Percentiles rank a stretch among this genome's conserved stretches.
Evolutionary conservation across 805 yeast genomes (phyloP).

Genomic region (Saturnispora halmiae): DNA sequence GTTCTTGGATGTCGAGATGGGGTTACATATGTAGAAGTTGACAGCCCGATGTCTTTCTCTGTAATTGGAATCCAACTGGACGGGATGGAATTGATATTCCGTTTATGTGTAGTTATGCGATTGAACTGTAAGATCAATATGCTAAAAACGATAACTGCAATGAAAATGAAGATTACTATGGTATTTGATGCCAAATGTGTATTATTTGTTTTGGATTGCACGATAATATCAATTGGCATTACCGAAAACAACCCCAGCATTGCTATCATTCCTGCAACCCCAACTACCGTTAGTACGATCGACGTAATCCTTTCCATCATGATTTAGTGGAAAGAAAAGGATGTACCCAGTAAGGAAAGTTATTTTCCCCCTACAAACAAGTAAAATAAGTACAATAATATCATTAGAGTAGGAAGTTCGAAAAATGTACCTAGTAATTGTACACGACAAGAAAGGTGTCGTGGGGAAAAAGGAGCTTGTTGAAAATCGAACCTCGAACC

Average conservation of each 20-base stretch:
- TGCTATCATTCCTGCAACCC: slow-evolving; percentile 20
- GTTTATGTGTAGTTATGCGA: slow-evolving; percentile 49
- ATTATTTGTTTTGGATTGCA: slow-evolving; percentile 41
- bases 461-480: too few relatives aligned
- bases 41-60: slow-evolving; percentile 47
- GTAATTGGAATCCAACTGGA: slow-evolving; percentile 63
- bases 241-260: slow-evolving; percentile 56
- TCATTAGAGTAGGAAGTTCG: too few relatives aligned
- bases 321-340: background rate
- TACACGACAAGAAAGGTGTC: too few relatives aligned
- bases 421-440: too few relatives aligned
- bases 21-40: slow-evolving; percentile 32
- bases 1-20: slow-evolving; percentile 52
- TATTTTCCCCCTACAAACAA: too few relatives aligned
- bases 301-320: background rate
- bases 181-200: slow-evolving; percentile 63
- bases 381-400: too few relatives aligned
- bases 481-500: too few relatives aligned
- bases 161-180: slow-evolving; percentile 67
- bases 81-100: slow-evolving; percentile 68
- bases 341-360: too few relatives aligned
- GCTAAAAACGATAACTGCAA: slow-evolving; percentile 49
- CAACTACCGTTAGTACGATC: background rate
- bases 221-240: slow-evolving; percentile 72
- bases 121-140: slow-evolving; percentile 44